These are phyloP conservation scores for Chaetomium fimeti DNA, from an alignment of 495 filamentous ascomycete genomes.

Conservation along the genomic window DNA sequence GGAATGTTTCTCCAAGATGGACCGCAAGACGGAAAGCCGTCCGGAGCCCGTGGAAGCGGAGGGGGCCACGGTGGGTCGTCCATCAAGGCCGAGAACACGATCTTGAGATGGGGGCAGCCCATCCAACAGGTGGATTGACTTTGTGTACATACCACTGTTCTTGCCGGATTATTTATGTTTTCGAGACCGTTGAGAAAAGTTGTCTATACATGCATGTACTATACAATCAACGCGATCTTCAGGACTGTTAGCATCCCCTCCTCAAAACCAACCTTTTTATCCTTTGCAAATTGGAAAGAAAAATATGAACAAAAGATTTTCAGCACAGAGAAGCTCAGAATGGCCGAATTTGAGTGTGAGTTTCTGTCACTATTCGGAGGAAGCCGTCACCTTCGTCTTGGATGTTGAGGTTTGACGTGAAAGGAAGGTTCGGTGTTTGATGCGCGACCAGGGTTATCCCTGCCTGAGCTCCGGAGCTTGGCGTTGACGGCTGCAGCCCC, in stretches of 20 bases:
- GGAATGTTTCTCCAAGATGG: not conserved
- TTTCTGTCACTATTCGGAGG: too few relatives aligned
- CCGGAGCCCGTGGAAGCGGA: not conserved
- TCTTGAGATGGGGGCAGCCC: too few relatives aligned
- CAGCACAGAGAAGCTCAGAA: too few relatives aligned
- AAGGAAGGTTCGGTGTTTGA: conserved; percentile 21
- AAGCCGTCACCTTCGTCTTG: not conserved
- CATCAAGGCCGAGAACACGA: not conserved
- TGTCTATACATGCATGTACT: too few relatives aligned
- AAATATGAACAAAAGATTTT: not conserved
- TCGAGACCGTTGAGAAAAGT: too few relatives aligned
- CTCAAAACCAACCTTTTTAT: not conserved
- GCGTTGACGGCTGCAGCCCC: not conserved
- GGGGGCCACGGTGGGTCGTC: not conserved
- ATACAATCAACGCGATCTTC: too few relatives aligned
- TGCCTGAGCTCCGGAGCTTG: conserved; percentile 15
- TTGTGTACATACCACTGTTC: too few relatives aligned
- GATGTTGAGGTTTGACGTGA: not conserved
- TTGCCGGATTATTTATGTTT: too few relatives aligned
- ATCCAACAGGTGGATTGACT: too few relatives aligned
- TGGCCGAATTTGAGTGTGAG: too few relatives aligned
- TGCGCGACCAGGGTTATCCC: conserved; percentile 22
- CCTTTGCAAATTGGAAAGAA: not conserved
- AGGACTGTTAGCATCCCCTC: not conserved
- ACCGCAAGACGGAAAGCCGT: not conserved